Evolutionary conservation across 2,329 filamentous ascomycete species (phyloP).

Genomic region (Phaeoacremonium minimum): DNA sequence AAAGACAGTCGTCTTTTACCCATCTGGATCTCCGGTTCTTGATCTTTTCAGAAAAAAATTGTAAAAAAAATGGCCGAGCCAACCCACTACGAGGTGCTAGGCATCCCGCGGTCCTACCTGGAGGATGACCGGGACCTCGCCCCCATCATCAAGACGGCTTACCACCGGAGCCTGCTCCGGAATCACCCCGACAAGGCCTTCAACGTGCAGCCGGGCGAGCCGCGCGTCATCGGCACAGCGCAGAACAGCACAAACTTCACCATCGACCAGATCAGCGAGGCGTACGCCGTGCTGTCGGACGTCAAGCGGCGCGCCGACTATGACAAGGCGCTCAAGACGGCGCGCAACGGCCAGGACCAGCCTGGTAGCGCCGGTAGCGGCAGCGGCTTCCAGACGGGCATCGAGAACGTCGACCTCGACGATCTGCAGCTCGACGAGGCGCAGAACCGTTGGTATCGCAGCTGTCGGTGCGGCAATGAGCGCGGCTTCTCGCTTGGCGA

Average conservation of each 20-base stretch:
- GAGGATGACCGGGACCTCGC: slow-evolving; percentile 35
- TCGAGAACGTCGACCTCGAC: slow-evolving; percentile 63
- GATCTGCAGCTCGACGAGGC: slow-evolving; percentile 52
- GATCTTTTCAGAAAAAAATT: no score
- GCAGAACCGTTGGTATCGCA: slow-evolving; percentile 45
- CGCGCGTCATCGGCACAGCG: slow-evolving; percentile 1
- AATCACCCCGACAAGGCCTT: slow-evolving; percentile 60
- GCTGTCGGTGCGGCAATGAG: slow-evolving; percentile 61
- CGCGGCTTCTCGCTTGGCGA: slow-evolving; percentile 57
- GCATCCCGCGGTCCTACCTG: slow-evolving; percentile 44
- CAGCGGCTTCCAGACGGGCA: slow-evolving; percentile 47
- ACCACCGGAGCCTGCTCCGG: slow-evolving; percentile 59
- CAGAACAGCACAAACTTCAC: slow-evolving; percentile 31
- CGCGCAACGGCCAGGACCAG: no score
- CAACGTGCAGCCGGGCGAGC: neutral
- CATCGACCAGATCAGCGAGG: slow-evolving; percentile 60
- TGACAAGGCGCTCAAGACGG: slow-evolving; percentile 41
- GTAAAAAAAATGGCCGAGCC: slow-evolving; percentile 21
- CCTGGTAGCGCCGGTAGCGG: slow-evolving; percentile 6
- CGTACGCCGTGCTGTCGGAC: slow-evolving; percentile 52
- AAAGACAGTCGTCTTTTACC: no score
- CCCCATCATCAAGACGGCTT: slow-evolving; percentile 56
- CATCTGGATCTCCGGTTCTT: no score
- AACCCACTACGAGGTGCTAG: slow-evolving; percentile 59
- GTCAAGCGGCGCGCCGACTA: slow-evolving; percentile 46